These are phyloP conservation scores for Talaromyces nanjingensis DNA, from an alignment of 495 filamentous ascomycete species.

Conservation along the genomic window DNA sequence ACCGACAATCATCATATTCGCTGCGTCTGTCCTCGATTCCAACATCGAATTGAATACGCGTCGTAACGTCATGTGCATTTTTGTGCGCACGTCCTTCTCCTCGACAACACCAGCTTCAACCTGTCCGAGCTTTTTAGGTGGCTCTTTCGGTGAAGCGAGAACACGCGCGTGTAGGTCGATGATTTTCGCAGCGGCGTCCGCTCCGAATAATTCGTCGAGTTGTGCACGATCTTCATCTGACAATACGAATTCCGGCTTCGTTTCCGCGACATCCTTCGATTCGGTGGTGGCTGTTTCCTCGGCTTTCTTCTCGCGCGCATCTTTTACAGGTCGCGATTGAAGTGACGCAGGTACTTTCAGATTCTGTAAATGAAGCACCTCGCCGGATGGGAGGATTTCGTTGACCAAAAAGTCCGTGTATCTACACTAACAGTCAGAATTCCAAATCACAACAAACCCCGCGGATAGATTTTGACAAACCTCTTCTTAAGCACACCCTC, in stretches of 20 bases:
- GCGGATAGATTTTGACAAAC: slow-evolving; percentile 23
- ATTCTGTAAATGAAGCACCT: slow-evolving; percentile 67
- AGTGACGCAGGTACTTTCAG: slow-evolving; percentile 22
- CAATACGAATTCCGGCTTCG: slow-evolving; percentile 26
- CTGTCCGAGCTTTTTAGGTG: slow-evolving; percentile 34
- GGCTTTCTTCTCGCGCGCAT: slow-evolving; percentile 9
- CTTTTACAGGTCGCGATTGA: slow-evolving; percentile 1
- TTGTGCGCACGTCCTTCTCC: slow-evolving; percentile 54
- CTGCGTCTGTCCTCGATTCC: slow-evolving; percentile 52
- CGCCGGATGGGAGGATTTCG: slow-evolving; percentile 73
- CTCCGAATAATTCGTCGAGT: slow-evolving; percentile 39
- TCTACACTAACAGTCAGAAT: slow-evolving; percentile 31
- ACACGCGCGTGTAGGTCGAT: slow-evolving; percentile 39
- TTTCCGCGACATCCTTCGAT: slow-evolving; percentile 5
- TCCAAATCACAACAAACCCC: background rate
- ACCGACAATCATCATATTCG: slow-evolving; percentile 54
- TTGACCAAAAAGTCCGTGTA: slow-evolving; percentile 96
- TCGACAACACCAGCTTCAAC: slow-evolving; percentile 36
- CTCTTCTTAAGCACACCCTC: slow-evolving; percentile 52
- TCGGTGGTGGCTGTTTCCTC: slow-evolving; percentile 4
- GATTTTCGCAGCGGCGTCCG: slow-evolving; percentile 30
- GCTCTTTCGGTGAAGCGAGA: slow-evolving; percentile 30
- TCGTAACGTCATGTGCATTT: slow-evolving; percentile 60
- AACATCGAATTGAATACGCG: slow-evolving; percentile 61
- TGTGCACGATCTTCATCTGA: slow-evolving; percentile 39